Evolutionary conservation across 805 yeast species (phyloP).

Genomic region (Candida nonsorbophila): DNA sequence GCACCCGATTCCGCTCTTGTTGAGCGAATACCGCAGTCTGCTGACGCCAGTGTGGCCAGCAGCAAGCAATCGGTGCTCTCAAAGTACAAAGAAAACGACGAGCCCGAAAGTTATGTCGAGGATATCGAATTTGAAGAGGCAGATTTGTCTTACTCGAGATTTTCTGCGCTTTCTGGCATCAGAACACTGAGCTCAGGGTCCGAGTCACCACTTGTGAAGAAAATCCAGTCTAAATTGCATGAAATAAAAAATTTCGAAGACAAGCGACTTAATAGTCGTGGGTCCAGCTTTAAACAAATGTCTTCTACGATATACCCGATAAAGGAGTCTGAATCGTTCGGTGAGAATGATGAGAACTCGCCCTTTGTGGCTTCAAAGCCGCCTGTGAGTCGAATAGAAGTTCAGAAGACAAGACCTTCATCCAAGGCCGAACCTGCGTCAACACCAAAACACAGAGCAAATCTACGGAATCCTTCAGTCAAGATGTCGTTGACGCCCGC

Average conservation of each 20-base stretch:
- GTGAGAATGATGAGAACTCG: slow-evolving; percentile 7
- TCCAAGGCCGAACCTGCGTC: background rate
- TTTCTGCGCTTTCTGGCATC: slow-evolving; percentile 21
- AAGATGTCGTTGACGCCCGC: slow-evolving; percentile 47
- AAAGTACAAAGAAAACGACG: slow-evolving; percentile 19
- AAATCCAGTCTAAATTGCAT: slow-evolving; percentile 17
- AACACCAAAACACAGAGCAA: slow-evolving; percentile 13
- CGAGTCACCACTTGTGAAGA: slow-evolving; percentile 24
- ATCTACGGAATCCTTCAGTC: slow-evolving; percentile 22
- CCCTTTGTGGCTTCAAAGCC: slow-evolving; percentile 3
- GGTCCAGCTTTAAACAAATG: too few species aligned
- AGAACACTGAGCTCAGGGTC: background rate
- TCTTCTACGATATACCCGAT: too few species aligned
- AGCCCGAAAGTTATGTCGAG: slow-evolving; percentile 16
- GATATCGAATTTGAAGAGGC: slow-evolving; percentile 20
- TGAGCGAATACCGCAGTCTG: slow-evolving; percentile 2
- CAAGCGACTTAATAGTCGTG: slow-evolving; percentile 1
- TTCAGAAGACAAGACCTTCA: background rate
- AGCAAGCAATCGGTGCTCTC: slow-evolving; percentile 18
- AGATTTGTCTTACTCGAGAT: slow-evolving; percentile 31
- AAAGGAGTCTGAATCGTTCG: too few species aligned
- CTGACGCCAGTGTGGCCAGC: slow-evolving; percentile 2
- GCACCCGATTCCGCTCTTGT: too few species aligned
- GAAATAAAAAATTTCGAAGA: slow-evolving; percentile 3
- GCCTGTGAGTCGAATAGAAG: background rate